These are phyloP conservation scores for Tetrastigma voinierianum DNA, from an alignment of 164 flowering plant species.

Conservation along the genomic window DNA sequence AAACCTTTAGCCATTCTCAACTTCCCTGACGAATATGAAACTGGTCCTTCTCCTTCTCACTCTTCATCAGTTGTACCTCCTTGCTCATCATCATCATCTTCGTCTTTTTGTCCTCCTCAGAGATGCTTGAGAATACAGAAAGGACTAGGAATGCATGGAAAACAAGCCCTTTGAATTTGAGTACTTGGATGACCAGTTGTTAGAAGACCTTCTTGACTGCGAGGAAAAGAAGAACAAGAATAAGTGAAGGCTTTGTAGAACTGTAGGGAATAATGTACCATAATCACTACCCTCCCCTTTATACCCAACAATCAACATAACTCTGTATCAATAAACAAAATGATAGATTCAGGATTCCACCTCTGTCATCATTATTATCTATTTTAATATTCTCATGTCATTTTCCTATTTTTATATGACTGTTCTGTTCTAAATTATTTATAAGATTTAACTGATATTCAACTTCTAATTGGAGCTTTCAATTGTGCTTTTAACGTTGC, in stretches of 20 bases:
- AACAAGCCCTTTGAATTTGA: constrained; percentile 20
- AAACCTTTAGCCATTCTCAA: constrained; percentile 37
- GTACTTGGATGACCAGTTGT: constrained; percentile 15
- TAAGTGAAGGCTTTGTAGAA: neutral
- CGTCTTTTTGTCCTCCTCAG: constrained; percentile 4
- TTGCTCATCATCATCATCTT: constrained; percentile 1
- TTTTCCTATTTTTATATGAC: too few species aligned
- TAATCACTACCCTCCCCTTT: too few species aligned
- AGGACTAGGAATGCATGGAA: neutral
- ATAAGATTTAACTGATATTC: too few species aligned
- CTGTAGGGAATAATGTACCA: neutral
- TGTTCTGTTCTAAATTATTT: too few species aligned
- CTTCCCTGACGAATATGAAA: constrained; percentile 30
- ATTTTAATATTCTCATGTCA: too few species aligned
- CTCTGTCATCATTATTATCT: too few species aligned
- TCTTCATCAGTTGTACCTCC: neutral
- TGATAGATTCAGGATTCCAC: too few species aligned
- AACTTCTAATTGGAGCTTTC: too few species aligned
- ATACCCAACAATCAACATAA: too few species aligned
- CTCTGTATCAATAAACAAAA: too few species aligned
- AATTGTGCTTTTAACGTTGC: too few species aligned
- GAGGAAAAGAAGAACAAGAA: constrained; percentile 9
- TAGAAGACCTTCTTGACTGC: constrained; percentile 22
- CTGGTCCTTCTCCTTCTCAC: neutral
- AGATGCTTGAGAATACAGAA: neutral